Base-by-base conservation (phyloP, 2,329 filamentous ascomycete genomes). In the Colletotrichum sp. region DNA sequence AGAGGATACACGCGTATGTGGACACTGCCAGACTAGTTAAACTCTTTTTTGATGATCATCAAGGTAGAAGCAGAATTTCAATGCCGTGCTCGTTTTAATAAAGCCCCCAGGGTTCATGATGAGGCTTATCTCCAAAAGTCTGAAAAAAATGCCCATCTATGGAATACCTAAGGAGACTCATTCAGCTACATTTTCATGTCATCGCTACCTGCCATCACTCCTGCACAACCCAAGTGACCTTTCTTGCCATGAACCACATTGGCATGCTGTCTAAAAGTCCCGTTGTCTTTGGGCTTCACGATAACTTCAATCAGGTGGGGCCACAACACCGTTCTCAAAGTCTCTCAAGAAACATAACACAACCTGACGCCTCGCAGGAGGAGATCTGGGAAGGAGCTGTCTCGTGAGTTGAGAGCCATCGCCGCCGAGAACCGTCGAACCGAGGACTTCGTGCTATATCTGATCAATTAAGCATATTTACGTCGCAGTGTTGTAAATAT, bases 231-330 rank as follows among this genome's bases (percentile, higher is more conserved):
- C 16, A 1, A 43, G 9, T 1, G 38, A 43, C 38, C 38, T 43
- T 12, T 0, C 38, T 43, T 43, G 38, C 18, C 38, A 43, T n/a
- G 18, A n/a, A 12, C 18, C 38, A n/a, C n/a, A 1, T 43, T 21
- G 10, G 43, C 1, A 21, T 21, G 0, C n/a, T 7, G 43, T 52
- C 43, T 52, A 13, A 0, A 21, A 13, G n/a, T 13, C 12, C n/a
- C 10, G 7, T 21, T 48, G 10, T 52, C 43, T 13, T 13, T 21
- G 2, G 1, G 43, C 4, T 52, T 52, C 43, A 52, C n/a, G 43
- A 52, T 8, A 52, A 13, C 43, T 4, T 21, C 43, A 43, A 12
- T n/a, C 9, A 43, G 38, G 38, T n/a, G 38, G 38, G 1, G 38
- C 2, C 9, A 43, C 1, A 5, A 4, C 38, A 43, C 38, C 18